phyloP scores from a whole-genome alignment of 2,329 filamentous ascomycete genomes.

The Keithomyces neogunnii region DNA sequence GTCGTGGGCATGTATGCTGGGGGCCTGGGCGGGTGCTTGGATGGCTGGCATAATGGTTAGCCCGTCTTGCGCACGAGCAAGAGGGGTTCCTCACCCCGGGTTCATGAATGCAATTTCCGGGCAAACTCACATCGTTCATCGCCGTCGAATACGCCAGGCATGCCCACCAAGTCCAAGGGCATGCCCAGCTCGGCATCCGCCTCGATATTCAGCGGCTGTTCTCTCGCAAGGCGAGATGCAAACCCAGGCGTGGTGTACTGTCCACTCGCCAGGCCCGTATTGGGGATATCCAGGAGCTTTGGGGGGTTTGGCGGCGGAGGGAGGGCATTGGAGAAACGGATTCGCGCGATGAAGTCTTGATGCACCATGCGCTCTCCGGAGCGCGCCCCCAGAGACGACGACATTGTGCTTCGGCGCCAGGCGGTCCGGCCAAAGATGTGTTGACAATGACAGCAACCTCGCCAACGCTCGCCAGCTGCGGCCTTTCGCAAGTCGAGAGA shows the following conservation, averaged over 20 bases:
- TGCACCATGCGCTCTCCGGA: slow-evolving; percentile 57
- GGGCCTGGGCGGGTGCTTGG: slow-evolving; percentile 64
- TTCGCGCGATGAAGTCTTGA: slow-evolving; percentile 95
- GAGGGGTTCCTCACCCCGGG: not conserved
- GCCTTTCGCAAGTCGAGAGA: not conserved
- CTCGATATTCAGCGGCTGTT: slow-evolving; percentile 93
- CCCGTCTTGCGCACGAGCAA: not conserved
- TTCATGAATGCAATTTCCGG: not conserved
- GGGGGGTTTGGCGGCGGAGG: slow-evolving; percentile 90
- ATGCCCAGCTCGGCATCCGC: slow-evolving; percentile 96
- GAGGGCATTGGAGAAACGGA: slow-evolving; percentile 91
- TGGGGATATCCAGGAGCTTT: slow-evolving; percentile 94
- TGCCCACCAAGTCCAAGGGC: slow-evolving; percentile 90
- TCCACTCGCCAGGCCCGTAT: slow-evolving; percentile 75
- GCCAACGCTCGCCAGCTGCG: not conserved
- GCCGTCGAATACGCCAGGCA: slow-evolving; percentile 89
- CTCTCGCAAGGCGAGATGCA: slow-evolving; percentile 77
- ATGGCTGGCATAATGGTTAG: slow-evolving; percentile 50
- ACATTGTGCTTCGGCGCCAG: slow-evolving; percentile 15
- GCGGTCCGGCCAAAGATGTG: not conserved
- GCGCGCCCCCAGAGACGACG: slow-evolving; percentile 24
- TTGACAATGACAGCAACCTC: not conserved
- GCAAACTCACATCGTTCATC: slow-evolving; percentile 74
- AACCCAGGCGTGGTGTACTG: slow-evolving; percentile 89
- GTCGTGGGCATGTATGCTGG: slow-evolving; percentile 74